Conservation (phyloP, 257 asterid species). For the Salvia splendens region DNA sequence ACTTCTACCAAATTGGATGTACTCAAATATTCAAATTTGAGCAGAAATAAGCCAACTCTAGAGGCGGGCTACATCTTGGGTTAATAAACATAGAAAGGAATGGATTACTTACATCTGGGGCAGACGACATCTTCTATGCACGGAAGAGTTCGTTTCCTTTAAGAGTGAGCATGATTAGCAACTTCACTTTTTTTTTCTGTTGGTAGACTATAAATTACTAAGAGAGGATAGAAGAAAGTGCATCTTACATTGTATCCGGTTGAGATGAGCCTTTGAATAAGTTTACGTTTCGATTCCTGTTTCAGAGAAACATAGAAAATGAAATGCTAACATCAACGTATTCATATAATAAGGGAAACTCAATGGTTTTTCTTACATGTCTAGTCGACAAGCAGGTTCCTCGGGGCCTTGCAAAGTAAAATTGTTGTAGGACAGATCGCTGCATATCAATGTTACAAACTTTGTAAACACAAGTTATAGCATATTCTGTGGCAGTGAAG, state of each 20-base stretch:
- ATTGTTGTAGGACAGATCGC: slow-evolving; percentile 89
- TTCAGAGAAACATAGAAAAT: slow-evolving; percentile 22
- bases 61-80: too few relatives aligned
- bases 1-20: too few relatives aligned
- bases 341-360: slow-evolving; percentile 16
- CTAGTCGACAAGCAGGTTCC: slow-evolving; percentile 61
- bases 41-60: too few relatives aligned
- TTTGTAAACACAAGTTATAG: background rate
- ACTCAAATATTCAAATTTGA: too few relatives aligned
- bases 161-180: slow-evolving; percentile 36
- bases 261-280: slow-evolving; percentile 72
- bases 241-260: slow-evolving; percentile 55
- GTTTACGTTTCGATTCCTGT: slow-evolving; percentile 66
- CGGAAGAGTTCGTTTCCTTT: slow-evolving; percentile 50
- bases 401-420: slow-evolving; percentile 75
- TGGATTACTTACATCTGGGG: slow-evolving; percentile 46
- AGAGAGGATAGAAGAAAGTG: slow-evolving; percentile 17
- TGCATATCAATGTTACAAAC: slow-evolving; percentile 40
- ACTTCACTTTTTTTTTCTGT: slow-evolving; percentile 22
- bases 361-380: slow-evolving; percentile 49
- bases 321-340: slow-evolving; percentile 5
- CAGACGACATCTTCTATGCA: slow-evolving; percentile 47
- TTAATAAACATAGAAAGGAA: background rate
- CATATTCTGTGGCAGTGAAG: background rate
- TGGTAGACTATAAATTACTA: background rate